Conservation (phyloP, 2,329 filamentous ascomycete genomes). For the Pyrenophora seminiperda region DNA sequence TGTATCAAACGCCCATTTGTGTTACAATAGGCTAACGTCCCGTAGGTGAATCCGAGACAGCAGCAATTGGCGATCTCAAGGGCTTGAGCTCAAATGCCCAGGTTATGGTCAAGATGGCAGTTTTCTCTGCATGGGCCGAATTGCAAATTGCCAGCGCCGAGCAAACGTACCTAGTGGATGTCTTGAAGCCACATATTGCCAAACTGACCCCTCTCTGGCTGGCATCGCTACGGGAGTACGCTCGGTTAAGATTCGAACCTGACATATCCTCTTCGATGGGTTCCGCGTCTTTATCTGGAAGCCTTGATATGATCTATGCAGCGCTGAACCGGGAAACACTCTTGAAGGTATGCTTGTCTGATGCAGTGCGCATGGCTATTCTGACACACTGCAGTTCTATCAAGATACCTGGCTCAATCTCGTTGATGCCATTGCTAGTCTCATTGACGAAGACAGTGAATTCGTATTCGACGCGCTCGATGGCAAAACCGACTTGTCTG, state of each 20-base stretch:
- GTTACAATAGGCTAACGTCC: slow-evolving; percentile 16
- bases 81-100: slow-evolving; percentile 93
- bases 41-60: slow-evolving; percentile 71
- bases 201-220: slow-evolving; percentile 93
- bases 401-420: slow-evolving; percentile 96
- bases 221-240: slow-evolving; percentile 90
- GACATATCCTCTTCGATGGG: slow-evolving; percentile 92
- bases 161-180: slow-evolving; percentile 84
- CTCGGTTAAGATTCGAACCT: slow-evolving; percentile 89
- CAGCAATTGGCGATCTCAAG: slow-evolving; percentile 89
- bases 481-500: slow-evolving; percentile 65
- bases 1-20: slow-evolving; percentile 19
- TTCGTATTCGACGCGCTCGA: slow-evolving; percentile 97
- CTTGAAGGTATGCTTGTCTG: slow-evolving; percentile 61
- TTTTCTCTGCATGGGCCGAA: slow-evolving; percentile 97
- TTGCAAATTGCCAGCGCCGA: slow-evolving; percentile 93
- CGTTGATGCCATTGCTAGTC: slow-evolving; percentile 93
- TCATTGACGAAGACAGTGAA: slow-evolving; percentile 96
- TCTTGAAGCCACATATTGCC: slow-evolving; percentile 87
- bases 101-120: slow-evolving; percentile 97
- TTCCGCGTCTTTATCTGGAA: slow-evolving; percentile 78
- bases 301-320: slow-evolving; percentile 91
- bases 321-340: slow-evolving; percentile 93
- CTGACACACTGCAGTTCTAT: slow-evolving; percentile 68
- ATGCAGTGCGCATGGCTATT: not conserved